These are phyloP conservation scores for Sporothrix globosa DNA, from an alignment of 2,329 filamentous ascomycete species.

Conservation along the genomic window DNA sequence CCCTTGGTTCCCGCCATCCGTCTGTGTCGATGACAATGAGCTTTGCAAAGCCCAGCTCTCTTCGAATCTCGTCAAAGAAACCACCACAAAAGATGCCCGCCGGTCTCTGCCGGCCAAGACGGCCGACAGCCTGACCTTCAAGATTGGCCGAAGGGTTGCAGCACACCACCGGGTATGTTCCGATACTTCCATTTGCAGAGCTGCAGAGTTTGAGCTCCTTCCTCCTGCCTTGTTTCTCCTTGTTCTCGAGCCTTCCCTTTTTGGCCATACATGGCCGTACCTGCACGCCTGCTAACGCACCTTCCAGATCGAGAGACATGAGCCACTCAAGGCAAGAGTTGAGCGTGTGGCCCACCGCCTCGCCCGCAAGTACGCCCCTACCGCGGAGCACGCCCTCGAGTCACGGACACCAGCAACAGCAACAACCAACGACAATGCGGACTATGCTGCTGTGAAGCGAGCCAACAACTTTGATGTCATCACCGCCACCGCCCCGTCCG, in stretches of 20 bases:
- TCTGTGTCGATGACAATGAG: slow-evolving; percentile 39
- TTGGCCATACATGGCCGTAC: too few species aligned
- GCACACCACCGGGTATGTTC: slow-evolving; percentile 14
- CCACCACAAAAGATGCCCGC: slow-evolving; percentile 25
- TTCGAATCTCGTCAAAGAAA: not conserved
- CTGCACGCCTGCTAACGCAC: not conserved
- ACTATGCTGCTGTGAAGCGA: slow-evolving; percentile 42
- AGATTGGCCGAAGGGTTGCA: slow-evolving; percentile 27
- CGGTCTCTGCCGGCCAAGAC: slow-evolving; percentile 26
- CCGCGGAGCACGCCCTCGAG: slow-evolving; percentile 31
- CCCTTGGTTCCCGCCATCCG: slow-evolving; percentile 47
- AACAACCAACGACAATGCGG: slow-evolving; percentile 19
- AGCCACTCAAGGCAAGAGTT: slow-evolving; percentile 45
- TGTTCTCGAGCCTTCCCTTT: not conserved
- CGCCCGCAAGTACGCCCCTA: slow-evolving; percentile 47
- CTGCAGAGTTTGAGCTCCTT: not conserved
- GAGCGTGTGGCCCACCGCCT: slow-evolving; percentile 47
- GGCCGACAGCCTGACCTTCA: slow-evolving; percentile 19
- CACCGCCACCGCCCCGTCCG: slow-evolving; percentile 51
- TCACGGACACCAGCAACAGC: slow-evolving; percentile 27
- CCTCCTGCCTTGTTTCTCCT: not conserved
- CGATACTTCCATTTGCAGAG: not conserved
- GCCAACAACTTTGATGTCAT: slow-evolving; percentile 54
- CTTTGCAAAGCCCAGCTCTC: slow-evolving; percentile 37
- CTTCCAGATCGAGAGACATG: slow-evolving; percentile 31